Evolutionary conservation across 768 basidiomycete species (phyloP).

Genomic region (Holtermanniella nyarrowii): DNA sequence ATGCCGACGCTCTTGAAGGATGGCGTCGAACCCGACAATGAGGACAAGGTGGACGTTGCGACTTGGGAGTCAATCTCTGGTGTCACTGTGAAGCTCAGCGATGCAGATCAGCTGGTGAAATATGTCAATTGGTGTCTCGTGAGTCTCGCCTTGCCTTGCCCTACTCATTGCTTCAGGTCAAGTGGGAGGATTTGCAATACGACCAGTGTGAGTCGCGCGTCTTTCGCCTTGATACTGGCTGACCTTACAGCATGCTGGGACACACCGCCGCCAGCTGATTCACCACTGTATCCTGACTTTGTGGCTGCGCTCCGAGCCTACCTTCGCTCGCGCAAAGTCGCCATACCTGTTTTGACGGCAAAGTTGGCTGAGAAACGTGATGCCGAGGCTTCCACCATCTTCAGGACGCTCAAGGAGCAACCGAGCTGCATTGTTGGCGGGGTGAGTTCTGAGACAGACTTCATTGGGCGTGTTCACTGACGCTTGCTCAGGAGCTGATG

Average conservation of each 20-base stretch:
- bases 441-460: slow-evolving; percentile 12
- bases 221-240: neutral
- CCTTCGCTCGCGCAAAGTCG: slow-evolving; percentile 53
- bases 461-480: neutral
- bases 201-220: slow-evolving; percentile 59
- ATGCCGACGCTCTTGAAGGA: slow-evolving; percentile 27
- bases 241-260: slow-evolving; percentile 74
- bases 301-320: slow-evolving; percentile 58
- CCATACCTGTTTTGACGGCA: slow-evolving; percentile 48
- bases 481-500: slow-evolving; percentile 50
- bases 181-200: slow-evolving; percentile 90
- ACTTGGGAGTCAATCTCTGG: no score
- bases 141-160: slow-evolving; percentile 2
- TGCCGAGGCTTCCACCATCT: slow-evolving; percentile 38
- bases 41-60: slow-evolving; percentile 52
- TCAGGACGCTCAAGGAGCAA: slow-evolving; percentile 49
- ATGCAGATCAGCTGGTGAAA: slow-evolving; percentile 45
- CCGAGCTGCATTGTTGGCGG: slow-evolving; percentile 50
- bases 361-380: slow-evolving; percentile 28
- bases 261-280: slow-evolving; percentile 59
- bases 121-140: slow-evolving; percentile 58
- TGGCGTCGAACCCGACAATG: slow-evolving; percentile 56
- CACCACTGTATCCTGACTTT: slow-evolving; percentile 56
- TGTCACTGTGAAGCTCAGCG: no score
- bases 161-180: slow-evolving; percentile 47